These are phyloP conservation scores for Mollisia scopiformis DNA, from an alignment of 2,329 filamentous ascomycete species.

Conservation along the genomic window DNA sequence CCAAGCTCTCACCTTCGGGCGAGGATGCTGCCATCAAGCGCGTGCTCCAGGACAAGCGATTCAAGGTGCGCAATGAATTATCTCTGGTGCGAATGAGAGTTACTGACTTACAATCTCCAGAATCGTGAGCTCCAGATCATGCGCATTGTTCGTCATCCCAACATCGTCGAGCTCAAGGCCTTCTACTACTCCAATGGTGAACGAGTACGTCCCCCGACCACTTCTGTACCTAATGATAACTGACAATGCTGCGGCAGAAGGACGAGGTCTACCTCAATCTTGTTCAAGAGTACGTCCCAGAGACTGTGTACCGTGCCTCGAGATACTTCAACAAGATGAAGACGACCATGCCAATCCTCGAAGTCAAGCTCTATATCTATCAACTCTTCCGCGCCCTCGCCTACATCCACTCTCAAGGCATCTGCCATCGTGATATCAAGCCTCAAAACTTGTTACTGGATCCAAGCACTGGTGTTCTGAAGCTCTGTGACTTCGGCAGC, in stretches of 20 bases:
- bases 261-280: constrained; percentile 99
- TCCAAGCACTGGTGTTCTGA: constrained; percentile 86
- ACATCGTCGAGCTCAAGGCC: constrained; percentile 98
- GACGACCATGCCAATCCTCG: constrained; percentile 97
- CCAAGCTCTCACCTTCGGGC: constrained; percentile 94
- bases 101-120: constrained; percentile 52
- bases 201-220: constrained; percentile 66
- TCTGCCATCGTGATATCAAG: constrained; percentile 99
- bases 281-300: constrained; percentile 96
- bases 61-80: constrained; percentile 74
- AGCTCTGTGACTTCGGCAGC: constrained; percentile 98
- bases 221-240: constrained; percentile 6
- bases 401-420: constrained; percentile 99
- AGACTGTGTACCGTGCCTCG: constrained; percentile 97
- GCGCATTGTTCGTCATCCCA: constrained; percentile 98
- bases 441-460: constrained; percentile 96
- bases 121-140: constrained; percentile 99
- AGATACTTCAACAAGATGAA: constrained; percentile 99
- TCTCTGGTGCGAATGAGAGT: neutral
- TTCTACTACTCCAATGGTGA: constrained; percentile 99
- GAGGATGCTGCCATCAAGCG: constrained; percentile 99
- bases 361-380: constrained; percentile 99
- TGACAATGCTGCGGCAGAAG: constrained; percentile 60
- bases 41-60: constrained; percentile 97
- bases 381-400: constrained; percentile 97